Percentiles rank a stretch among this genome's conserved stretches.
These are phyloP conservation scores for Lenzites betulinus DNA, from an alignment of 768 basidiomycete genomes.

Conservation along the genomic window DNA sequence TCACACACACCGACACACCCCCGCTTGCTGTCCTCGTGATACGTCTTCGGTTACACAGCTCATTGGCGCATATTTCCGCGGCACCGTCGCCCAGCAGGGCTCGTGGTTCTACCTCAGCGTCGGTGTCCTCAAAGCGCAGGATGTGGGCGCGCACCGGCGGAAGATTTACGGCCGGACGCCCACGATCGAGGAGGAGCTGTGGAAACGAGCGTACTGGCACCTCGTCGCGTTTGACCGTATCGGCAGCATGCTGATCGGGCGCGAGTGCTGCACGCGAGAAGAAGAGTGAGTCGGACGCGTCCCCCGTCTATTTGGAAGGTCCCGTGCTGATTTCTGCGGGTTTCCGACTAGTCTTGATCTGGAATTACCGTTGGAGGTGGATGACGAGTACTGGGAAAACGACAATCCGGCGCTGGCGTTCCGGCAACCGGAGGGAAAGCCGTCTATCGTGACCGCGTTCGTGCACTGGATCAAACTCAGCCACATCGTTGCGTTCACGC, in stretches of 20 bases:
- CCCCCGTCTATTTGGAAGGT: slow-evolving; percentile 23
- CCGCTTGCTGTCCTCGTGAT: neutral
- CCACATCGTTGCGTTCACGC: slow-evolving; percentile 45
- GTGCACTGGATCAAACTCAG: slow-evolving; percentile 46
- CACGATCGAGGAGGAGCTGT: slow-evolving; percentile 48
- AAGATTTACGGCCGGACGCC: slow-evolving; percentile 34
- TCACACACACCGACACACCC: no score
- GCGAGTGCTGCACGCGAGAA: slow-evolving; percentile 57
- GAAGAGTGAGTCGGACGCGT: slow-evolving; percentile 55
- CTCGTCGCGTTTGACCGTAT: slow-evolving; percentile 63
- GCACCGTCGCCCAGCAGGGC: slow-evolving; percentile 43
- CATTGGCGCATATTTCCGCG: slow-evolving; percentile 48
- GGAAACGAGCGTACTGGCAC: slow-evolving; percentile 56
- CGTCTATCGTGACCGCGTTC: slow-evolving; percentile 43
- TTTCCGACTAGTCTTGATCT: slow-evolving; percentile 47
- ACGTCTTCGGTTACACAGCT: slow-evolving; percentile 37
- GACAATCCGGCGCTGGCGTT: slow-evolving; percentile 43
- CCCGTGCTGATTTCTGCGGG: slow-evolving; percentile 37
- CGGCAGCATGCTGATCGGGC: slow-evolving; percentile 53
- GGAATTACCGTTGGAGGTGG: slow-evolving; percentile 58
- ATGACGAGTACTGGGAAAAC: slow-evolving; percentile 58
- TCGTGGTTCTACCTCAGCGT: slow-evolving; percentile 48
- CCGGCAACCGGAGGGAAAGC: slow-evolving; percentile 48
- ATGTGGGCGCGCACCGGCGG: slow-evolving; percentile 51
- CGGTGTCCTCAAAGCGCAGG: slow-evolving; percentile 56